Base-by-base conservation (phyloP, 2,329 filamentous ascomycete species). In the Colletotrichum zoysiae region DNA sequence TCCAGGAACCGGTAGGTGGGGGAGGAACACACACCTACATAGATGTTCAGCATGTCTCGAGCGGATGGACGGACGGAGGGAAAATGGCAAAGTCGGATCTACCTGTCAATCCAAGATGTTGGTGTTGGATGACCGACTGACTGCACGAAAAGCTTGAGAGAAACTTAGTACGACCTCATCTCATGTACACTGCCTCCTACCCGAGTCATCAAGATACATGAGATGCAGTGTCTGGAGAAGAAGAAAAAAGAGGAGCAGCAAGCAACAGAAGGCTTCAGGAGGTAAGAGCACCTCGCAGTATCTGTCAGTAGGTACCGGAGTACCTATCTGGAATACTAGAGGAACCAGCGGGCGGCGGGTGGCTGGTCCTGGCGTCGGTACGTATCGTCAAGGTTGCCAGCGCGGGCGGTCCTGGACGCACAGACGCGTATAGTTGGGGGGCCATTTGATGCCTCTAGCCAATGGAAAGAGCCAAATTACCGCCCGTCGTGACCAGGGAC, bases 401-500 rank as follows among this genome's bases (percentile, higher is more conserved):
- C 44, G 33, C 26, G 23, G 30, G 40, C 26, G 38, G 67, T 23
- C 18, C 20, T 57, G 35, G 64, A 33, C 38, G 65, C 57, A 71
- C 68, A 62, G 42, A 68, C 63, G 23, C 30, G 14, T n/a, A 55
- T 6, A 9, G 35, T 46, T 46, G 57, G 51, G 51, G 26, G 44
- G 4, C 2, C 12, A 11, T 5, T 6, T 1, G 2, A 46, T 44
- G 18, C 20, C 26, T 57, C 11, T 40, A 65, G 61, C 78, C 72
- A 79, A 78, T 79, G 68, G 77, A 23, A 33, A 38, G 16, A 58
- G 35, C 33, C 46, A 14, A 62, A 40, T 79, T 78, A 65, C 76
- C 78, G 78, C 78, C 78, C 76, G 71, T 69, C 67, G 56, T 74
- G 72, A 72, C 23, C 40, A 60, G 65, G 65, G 59, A 61, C 51